Percentiles rank a stretch among this genome's conserved stretches.
Evolutionary conservation across 345 rosid species (phyloP).

Genomic region (Eucalyptus globulus): DNA sequence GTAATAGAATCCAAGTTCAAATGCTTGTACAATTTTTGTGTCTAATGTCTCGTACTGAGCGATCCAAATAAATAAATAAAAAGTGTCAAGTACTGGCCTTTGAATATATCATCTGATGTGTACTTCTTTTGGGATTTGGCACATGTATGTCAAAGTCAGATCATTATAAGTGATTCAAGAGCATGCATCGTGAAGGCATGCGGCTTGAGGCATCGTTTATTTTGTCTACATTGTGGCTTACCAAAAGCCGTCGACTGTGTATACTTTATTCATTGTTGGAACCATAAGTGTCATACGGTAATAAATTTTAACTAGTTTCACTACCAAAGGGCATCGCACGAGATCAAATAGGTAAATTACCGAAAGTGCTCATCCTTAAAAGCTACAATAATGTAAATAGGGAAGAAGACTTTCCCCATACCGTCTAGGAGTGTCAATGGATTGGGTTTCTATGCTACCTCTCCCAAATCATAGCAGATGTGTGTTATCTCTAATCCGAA

Average conservation of each 20-base stretch:
- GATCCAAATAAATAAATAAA: too few species aligned
- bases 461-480: too few species aligned
- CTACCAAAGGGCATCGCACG: background rate
- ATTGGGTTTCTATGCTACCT: too few species aligned
- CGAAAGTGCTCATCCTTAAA: background rate
- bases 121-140: background rate
- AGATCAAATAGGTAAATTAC: background rate
- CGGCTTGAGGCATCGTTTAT: background rate
- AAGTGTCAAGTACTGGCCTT: background rate
- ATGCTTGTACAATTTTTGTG: background rate
- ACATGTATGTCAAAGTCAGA: background rate
- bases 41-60: background rate
- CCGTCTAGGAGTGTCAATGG: too few species aligned
- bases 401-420: too few species aligned
- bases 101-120: background rate
- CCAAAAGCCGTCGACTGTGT: background rate
- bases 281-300: background rate
- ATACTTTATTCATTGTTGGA: background rate
- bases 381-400: background rate
- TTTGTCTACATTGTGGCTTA: background rate
- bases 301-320: background rate
- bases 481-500: fast-evolving
- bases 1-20: background rate
- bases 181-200: background rate
- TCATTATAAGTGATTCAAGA: background rate